A percentile compares a stretch with the other conserved stretches of the same genome.
These are phyloP conservation scores for Cryptococcus sp. DNA, from an alignment of 1,284 basidiomycete species.

Conservation along the genomic window DNA sequence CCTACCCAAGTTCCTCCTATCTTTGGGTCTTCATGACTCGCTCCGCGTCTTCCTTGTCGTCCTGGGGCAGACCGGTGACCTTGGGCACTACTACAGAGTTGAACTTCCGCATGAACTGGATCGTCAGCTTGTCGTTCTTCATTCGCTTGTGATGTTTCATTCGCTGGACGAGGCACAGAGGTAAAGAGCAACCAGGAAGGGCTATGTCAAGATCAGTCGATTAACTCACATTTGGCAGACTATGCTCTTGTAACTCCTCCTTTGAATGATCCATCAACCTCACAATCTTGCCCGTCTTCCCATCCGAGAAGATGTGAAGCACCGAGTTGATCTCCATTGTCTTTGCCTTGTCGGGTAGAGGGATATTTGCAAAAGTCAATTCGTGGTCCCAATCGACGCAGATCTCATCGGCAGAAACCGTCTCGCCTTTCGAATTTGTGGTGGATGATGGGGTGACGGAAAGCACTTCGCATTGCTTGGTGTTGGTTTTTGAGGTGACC, in stretches of 20 bases:
- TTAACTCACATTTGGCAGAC: constrained; percentile 20
- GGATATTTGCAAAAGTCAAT: constrained; percentile 21
- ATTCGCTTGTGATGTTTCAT: not conserved
- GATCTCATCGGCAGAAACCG: constrained; percentile 20
- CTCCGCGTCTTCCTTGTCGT: constrained; percentile 22
- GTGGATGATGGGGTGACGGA: constrained; percentile 11
- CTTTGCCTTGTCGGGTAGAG: constrained; percentile 18
- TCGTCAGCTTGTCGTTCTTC: not conserved
- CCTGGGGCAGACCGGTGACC: constrained; percentile 15
- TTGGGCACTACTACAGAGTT: constrained; percentile 26
- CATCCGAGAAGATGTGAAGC: constrained; percentile 23
- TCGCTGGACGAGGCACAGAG: too few relatives aligned
- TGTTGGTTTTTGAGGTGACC: constrained; percentile 25
- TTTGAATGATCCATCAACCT: constrained; percentile 32
- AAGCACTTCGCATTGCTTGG: constrained; percentile 19
- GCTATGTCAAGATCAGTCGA: too few relatives aligned
- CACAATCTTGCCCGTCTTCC: constrained; percentile 28
- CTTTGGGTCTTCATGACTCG: constrained; percentile 9
- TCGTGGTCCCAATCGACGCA: constrained; percentile 27
- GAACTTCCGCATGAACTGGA: constrained; percentile 23
- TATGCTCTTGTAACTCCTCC: constrained; percentile 29
- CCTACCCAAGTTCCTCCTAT: not conserved
- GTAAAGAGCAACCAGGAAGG: too few relatives aligned
- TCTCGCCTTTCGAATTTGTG: constrained; percentile 6
- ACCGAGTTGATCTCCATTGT: constrained; percentile 30